phyloP scores from a whole-genome alignment of 2,329 filamentous ascomycete genomes.

The Alternaria sp. region DNA sequence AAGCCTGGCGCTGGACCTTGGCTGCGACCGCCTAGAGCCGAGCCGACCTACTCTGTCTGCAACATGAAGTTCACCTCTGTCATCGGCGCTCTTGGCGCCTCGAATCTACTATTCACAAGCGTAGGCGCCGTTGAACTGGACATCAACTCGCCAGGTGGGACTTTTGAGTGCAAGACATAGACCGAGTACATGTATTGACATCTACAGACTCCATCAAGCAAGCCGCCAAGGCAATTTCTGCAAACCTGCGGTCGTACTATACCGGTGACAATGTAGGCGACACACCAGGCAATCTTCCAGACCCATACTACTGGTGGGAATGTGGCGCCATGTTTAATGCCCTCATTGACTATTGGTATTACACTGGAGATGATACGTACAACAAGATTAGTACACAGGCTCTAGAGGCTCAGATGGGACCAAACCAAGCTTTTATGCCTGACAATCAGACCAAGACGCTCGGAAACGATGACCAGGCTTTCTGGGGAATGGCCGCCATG shows the following conservation, averaged over 20 bases:
- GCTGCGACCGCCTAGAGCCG: slow-evolving; percentile 20
- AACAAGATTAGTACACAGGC: slow-evolving; percentile 58
- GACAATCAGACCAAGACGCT: slow-evolving; percentile 68
- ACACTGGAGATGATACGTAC: slow-evolving; percentile 52
- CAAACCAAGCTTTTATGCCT: slow-evolving; percentile 80
- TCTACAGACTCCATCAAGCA: slow-evolving; percentile 68
- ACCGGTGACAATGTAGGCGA: slow-evolving; percentile 68
- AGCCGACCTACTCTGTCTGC: slow-evolving; percentile 17
- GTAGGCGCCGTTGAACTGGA: slow-evolving; percentile 46
- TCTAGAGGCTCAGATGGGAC: slow-evolving; percentile 77
- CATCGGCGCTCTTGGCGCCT: slow-evolving; percentile 43
- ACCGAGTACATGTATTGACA: slow-evolving; percentile 21
- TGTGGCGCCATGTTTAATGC: slow-evolving; percentile 53
- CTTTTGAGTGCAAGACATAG: background rate
- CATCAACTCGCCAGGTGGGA: slow-evolving; percentile 40
- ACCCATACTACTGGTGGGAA: slow-evolving; percentile 57
- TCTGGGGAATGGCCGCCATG: slow-evolving; percentile 68
- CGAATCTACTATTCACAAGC: slow-evolving; percentile 42
- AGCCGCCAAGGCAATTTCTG: slow-evolving; percentile 68
- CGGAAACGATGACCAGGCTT: slow-evolving; percentile 67
- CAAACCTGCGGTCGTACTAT: slow-evolving; percentile 71
- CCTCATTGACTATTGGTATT: slow-evolving; percentile 55
- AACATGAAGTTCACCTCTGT: slow-evolving; percentile 49
- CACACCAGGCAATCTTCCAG: slow-evolving; percentile 65
- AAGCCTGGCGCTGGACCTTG: slow-evolving; percentile 38